Base-by-base conservation (phyloP, 1,284 basidiomycete species). In the Lentinula novae-zelandiae region DNA sequence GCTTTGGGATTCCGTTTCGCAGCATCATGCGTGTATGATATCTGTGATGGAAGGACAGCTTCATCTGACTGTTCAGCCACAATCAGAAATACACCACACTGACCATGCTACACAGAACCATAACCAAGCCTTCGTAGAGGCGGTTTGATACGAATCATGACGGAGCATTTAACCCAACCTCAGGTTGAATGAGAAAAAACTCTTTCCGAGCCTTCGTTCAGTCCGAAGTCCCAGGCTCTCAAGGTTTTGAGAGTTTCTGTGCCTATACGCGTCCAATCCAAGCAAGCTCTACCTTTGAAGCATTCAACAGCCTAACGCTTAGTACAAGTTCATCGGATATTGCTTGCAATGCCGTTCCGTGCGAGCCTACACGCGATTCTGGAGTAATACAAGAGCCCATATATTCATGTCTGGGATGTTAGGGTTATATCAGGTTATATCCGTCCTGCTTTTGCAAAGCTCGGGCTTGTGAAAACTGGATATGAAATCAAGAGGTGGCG, bases 161-260 rank as follows among this genome's bases (percentile, higher is more conserved):
- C 42, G 17, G n/a, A 9, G 17, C 8, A 20, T 8, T 9, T 9
- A 46, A 17, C 44, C 44, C n/a, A 46, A 46, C 36, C 36, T 46
- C 20, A 15, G 42, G 42, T 34, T 13, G 22, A 13, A 51, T n/a
- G 15, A 51, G 9, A 33, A n/a, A 31, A 13, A 31, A 13, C 6
- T 33, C 13, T 22, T 44, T 27, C 27, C 27, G 27, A 27, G 27
- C 27, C 42, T 44, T 20, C 31, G 54, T 46, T 20, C 9, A 56
- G n/a, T 56, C 54, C 54, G 54, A 56, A 15, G 54, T 56, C 54
- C 54, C 54, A 56, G 54, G 54, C 54, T 34, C 42, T 56, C 39
- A 56, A 36, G 40, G 9, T 22, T 31, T 54, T 17, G 9, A 33
- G n/a, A 13, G 17, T 31, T 54, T 20, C 15, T 33, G 36, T 38